A percentile compares a stretch with the other conserved stretches of the same genome.
These are phyloP conservation scores for Rubus parviflorus DNA, from an alignment of 306 rosid genomes.

Conservation along the genomic window DNA sequence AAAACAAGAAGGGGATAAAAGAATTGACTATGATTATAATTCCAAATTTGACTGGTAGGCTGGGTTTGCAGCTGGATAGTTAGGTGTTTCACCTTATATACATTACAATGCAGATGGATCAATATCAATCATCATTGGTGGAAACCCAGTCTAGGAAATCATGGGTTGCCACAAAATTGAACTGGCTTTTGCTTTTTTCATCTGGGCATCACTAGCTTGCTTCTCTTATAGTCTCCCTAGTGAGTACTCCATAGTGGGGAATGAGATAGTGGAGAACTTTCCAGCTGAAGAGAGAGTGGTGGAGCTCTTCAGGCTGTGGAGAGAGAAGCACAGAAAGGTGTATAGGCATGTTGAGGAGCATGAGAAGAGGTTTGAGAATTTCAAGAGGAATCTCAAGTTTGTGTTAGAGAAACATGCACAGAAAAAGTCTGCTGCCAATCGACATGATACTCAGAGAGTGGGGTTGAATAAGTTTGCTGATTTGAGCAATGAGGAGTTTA, in stretches of 20 bases:
- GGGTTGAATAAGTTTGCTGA: slow-evolving; percentile 78
- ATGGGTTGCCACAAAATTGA: slow-evolving; percentile 50
- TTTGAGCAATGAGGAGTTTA: slow-evolving; percentile 77
- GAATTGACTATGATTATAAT: neutral
- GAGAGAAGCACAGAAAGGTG: slow-evolving; percentile 43
- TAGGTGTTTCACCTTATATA: slow-evolving; percentile 33
- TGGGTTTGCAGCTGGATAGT: slow-evolving; percentile 7
- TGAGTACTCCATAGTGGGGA: slow-evolving; percentile 48
- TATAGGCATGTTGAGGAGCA: slow-evolving; percentile 53
- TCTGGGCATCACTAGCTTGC: slow-evolving; percentile 40
- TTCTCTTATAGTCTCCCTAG: slow-evolving; percentile 39
- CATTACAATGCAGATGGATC: slow-evolving; percentile 6
- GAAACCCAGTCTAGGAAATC: slow-evolving; percentile 22
- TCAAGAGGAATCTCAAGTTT: slow-evolving; percentile 61
- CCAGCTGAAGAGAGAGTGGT: slow-evolving; percentile 54
- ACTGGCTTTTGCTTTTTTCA: slow-evolving; percentile 30
- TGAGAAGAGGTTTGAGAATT: slow-evolving; percentile 54
- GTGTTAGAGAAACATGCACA: slow-evolving; percentile 51
- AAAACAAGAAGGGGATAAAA: neutral
- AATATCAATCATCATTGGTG: slow-evolving; percentile 11
- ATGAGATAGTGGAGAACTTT: slow-evolving; percentile 23
- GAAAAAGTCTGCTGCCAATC: slow-evolving; percentile 24
- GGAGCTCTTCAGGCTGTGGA: slow-evolving; percentile 69
- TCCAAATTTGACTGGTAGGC: slow-evolving; percentile 59
- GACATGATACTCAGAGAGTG: slow-evolving; percentile 30